phyloP scores from a whole-genome alignment of 352 stramenopile genomes.

The Salisapilia sapeloensis region DNA sequence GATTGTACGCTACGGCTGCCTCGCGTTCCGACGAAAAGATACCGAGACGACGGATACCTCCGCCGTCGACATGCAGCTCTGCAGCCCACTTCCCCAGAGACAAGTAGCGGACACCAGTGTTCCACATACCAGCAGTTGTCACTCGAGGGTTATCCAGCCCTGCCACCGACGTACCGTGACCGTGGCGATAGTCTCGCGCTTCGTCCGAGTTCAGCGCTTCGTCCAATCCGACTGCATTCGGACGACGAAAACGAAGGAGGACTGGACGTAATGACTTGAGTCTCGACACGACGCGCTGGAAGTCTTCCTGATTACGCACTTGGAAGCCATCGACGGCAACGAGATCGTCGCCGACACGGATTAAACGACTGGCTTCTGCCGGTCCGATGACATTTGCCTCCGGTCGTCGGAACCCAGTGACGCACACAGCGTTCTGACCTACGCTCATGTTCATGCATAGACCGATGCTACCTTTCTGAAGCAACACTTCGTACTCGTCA shows the following conservation, averaged over 20 bases:
- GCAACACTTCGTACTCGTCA: conserved; percentile 72
- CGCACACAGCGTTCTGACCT: conserved; percentile 51
- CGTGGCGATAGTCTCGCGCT: conserved; percentile 31
- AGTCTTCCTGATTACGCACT: conserved; percentile 66
- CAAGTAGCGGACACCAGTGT: conserved; percentile 71
- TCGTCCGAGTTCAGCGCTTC: conserved; percentile 9
- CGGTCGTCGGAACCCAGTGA: conserved; percentile 70
- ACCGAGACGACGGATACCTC: conserved; percentile 62
- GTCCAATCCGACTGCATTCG: conserved; percentile 15
- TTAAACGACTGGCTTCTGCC: conserved; percentile 66
- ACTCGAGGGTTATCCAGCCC: conserved; percentile 58
- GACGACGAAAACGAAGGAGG: conserved; percentile 59
- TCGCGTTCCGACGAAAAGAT: conserved; percentile 53
- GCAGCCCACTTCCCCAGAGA: conserved; percentile 58
- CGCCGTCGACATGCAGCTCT: conserved; percentile 68
- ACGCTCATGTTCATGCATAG: conserved; percentile 86
- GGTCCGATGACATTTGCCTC: conserved; percentile 57
- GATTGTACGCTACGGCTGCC: conserved; percentile 71
- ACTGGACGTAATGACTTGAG: conserved; percentile 69
- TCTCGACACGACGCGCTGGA: conserved; percentile 58
- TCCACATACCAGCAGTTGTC: conserved; percentile 65
- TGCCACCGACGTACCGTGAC: conserved; percentile 35
- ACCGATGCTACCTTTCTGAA: conserved; percentile 75
- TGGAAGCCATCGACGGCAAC: conserved; percentile 66
- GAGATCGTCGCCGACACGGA: conserved; percentile 59